These are phyloP conservation scores for Trichoderma erinaceum DNA, from an alignment of 495 filamentous ascomycete genomes.

Conservation along the genomic window DNA sequence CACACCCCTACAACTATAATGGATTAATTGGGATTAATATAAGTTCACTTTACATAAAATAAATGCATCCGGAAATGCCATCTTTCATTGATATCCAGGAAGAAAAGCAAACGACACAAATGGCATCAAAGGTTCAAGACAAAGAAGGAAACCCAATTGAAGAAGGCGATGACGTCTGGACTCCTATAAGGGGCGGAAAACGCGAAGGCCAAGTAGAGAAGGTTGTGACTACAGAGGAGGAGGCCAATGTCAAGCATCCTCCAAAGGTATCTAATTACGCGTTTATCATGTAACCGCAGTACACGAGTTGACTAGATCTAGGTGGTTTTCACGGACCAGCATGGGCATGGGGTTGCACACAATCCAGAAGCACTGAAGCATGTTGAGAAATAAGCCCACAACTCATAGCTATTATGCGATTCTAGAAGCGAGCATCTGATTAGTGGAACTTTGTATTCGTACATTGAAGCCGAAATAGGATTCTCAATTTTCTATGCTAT, in stretches of 20 bases:
- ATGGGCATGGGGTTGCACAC: conserved; percentile 28
- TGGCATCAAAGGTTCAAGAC: conserved; percentile 27
- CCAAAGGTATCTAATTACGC: conserved; percentile 32
- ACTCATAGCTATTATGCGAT: background rate
- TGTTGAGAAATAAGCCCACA: background rate
- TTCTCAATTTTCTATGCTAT: background rate
- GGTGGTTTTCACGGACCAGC: conserved; percentile 27
- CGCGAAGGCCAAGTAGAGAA: conserved; percentile 35
- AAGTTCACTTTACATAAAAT: too few species aligned
- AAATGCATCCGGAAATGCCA: too few species aligned
- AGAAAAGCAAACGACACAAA: background rate
- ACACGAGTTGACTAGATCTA: background rate
- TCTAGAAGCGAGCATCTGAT: background rate
- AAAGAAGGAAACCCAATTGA: conserved; percentile 32
- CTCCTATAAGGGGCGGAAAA: conserved; percentile 29
- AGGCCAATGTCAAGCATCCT: conserved; percentile 37
- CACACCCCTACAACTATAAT: too few species aligned
- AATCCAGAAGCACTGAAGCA: conserved; percentile 28
- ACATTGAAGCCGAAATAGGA: background rate
- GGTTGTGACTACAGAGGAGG: conserved; percentile 29
- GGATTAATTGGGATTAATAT: too few species aligned
- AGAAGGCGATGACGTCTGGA: conserved; percentile 33
- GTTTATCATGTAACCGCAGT: background rate
- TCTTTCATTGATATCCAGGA: background rate
- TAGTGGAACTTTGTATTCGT: background rate